Evolutionary conservation across 1,284 basidiomycete species (phyloP).

Genomic region (Ganoderma boninense): DNA sequence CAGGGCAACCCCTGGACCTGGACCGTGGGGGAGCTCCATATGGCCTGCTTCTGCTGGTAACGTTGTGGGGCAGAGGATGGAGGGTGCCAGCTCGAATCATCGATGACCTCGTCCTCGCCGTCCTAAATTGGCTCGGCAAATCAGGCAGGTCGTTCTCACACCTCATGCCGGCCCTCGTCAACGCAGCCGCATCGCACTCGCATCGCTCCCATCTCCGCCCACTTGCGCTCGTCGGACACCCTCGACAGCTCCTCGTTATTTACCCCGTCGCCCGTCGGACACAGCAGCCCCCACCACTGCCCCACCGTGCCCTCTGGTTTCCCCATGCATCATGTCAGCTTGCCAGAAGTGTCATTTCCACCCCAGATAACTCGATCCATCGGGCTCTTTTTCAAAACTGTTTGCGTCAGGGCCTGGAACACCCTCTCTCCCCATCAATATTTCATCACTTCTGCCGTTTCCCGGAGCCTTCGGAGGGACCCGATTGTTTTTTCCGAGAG

Average conservation of each 20-base stretch:
- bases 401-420: neutral
- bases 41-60: neutral
- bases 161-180: conserved; percentile 11
- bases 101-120: conserved; percentile 4
- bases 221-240: neutral
- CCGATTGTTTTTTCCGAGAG: neutral
- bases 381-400: conserved; percentile 18
- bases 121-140: conserved; percentile 14
- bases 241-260: neutral
- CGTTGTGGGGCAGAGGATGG: conserved; percentile 1
- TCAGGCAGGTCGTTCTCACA: conserved; percentile 33
- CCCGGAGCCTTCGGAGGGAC: neutral
- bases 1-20: neutral
- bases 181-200: conserved; percentile 8
- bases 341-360: conserved; percentile 28
- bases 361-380: conserved; percentile 26
- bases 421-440: neutral
- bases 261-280: conserved; percentile 4
- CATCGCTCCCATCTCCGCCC: conserved; percentile 9
- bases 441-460: neutral
- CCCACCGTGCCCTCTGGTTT: neutral
- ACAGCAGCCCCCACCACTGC: conserved; percentile 7
- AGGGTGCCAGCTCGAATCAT: conserved; percentile 7
- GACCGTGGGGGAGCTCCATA: conserved; percentile 2
- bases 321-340: conserved; percentile 10